Evolutionary conservation across 2,329 filamentous ascomycete genomes (phyloP).

Genomic region (Helotiales sp.): DNA sequence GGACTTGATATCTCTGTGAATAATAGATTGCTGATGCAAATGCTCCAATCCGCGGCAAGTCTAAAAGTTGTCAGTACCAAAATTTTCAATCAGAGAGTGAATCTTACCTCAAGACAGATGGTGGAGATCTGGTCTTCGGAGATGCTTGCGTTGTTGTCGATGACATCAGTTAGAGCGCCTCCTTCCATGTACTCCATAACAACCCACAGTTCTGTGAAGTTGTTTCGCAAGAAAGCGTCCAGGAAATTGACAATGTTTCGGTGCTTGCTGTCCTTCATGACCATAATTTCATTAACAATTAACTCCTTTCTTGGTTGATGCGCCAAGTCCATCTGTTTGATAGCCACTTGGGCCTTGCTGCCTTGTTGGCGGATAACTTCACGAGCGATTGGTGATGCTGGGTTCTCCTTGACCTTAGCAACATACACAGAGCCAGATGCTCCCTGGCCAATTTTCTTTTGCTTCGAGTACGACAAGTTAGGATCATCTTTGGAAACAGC

Average conservation of each 20-base stretch:
- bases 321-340: constrained; percentile 99
- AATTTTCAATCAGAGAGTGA: not conserved
- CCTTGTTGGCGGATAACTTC: constrained; percentile 81
- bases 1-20: constrained; percentile 98
- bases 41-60: constrained; percentile 95
- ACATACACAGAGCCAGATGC: constrained; percentile 98
- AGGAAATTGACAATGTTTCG: constrained; percentile 99
- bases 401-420: constrained; percentile 88
- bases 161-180: constrained; percentile 95
- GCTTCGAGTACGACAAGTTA: constrained; percentile 94
- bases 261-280: constrained; percentile 99
- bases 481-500: constrained; percentile 96
- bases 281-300: constrained; percentile 99
- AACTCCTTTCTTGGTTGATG: constrained; percentile 97
- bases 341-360: constrained; percentile 86
- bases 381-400: constrained; percentile 79
- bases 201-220: constrained; percentile 95
- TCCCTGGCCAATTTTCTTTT: constrained; percentile 99
- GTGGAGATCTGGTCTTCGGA: constrained; percentile 97
- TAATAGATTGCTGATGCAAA: constrained; percentile 94
- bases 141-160: constrained; percentile 95
- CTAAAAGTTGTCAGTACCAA: constrained; percentile 52
- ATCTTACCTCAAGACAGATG: constrained; percentile 88
- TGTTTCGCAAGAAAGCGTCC: constrained; percentile 94
- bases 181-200: constrained; percentile 99